phyloP scores from a whole-genome alignment of 2,329 filamentous ascomycete species.

The Ceratocystis variospora region DNA sequence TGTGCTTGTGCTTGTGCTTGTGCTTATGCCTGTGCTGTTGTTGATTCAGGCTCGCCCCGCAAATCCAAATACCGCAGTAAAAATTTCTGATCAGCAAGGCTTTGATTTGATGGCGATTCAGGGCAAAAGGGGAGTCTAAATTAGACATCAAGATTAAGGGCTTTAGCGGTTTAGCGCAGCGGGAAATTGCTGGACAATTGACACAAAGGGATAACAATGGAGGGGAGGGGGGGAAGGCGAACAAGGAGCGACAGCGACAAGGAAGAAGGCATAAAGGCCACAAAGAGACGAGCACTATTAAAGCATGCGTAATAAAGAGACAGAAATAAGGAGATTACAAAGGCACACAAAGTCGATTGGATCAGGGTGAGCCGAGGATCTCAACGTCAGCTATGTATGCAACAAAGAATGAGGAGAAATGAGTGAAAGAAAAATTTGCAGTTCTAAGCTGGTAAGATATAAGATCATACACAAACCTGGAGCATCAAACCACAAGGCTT shows the following conservation, averaged over 20 bases:
- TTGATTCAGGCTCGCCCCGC: neutral
- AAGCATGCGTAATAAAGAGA: neutral
- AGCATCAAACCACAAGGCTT: neutral
- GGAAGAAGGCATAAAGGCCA: neutral
- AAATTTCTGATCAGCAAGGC: neutral
- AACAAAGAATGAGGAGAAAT: neutral
- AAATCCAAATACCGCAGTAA: neutral
- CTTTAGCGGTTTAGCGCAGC: neutral
- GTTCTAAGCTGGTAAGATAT: neutral
- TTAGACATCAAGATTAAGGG: neutral
- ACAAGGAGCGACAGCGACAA: neutral
- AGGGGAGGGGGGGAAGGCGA: neutral
- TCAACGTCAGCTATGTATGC: neutral
- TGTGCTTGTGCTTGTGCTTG: neutral
- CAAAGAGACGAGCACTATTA: constrained; percentile 1
- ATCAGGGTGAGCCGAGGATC: neutral
- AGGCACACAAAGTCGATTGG: neutral
- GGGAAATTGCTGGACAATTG: constrained; percentile 5
- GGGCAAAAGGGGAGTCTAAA: constrained; percentile 1
- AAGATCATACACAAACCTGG: neutral
- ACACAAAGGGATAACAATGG: constrained; percentile 4
- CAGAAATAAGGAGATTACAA: neutral
- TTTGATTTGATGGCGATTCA: neutral
- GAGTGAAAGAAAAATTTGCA: neutral
- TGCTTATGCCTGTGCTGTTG: neutral